Evolutionary conservation across 768 basidiomycete genomes (phyloP), one percentile per base, ranked within the genome.

Genomic region (Collybia mongolica): DNA sequence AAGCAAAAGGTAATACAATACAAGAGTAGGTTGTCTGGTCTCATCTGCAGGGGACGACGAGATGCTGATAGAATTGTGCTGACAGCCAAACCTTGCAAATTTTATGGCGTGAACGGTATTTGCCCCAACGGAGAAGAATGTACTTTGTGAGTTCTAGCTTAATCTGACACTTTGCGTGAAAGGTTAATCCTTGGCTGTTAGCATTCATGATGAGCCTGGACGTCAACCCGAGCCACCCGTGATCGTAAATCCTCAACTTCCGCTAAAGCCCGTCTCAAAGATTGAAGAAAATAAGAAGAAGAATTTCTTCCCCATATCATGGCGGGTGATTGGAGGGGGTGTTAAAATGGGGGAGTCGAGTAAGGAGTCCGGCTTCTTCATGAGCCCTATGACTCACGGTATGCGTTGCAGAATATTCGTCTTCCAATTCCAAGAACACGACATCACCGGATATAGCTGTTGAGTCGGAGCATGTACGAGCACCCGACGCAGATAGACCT

Each of bases 261-360:
- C 58, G 7, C 48, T 53, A 14, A 58, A 62, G 39, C 52, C 61
- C 28, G 7, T 55, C 39, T 54, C 57, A 5, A 20, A 46, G 8
- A 61, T 66, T 28, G 73, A 75, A 38, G 72, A 72, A 26, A 68
- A 62, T 53, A 65, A 59, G 37, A 65, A 71, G 58, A 81, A 68
- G 54, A 75, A 76, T 51, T 85, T 72, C 62, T 84, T 80, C 56
- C 86, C 86, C 22, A 74, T 90, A 40, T 74, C 78, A 3, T 90
- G 88, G 88, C 76, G 88, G 38, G 86, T 90, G 11, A 85, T 90
- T 44, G 86, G 88, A 0, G 88, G 88, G 12, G 88, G 88, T 2
- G 88, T 89, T n/a, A 74, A 79, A 65, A 75, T 89, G 73, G 77
- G 75, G 52, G 80, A 55, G 54, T 37, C 58, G 36, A 56, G 53